Conservation (phyloP, 1,284 basidiomycete genomes). For the Heterobasidion annosum region DNA sequence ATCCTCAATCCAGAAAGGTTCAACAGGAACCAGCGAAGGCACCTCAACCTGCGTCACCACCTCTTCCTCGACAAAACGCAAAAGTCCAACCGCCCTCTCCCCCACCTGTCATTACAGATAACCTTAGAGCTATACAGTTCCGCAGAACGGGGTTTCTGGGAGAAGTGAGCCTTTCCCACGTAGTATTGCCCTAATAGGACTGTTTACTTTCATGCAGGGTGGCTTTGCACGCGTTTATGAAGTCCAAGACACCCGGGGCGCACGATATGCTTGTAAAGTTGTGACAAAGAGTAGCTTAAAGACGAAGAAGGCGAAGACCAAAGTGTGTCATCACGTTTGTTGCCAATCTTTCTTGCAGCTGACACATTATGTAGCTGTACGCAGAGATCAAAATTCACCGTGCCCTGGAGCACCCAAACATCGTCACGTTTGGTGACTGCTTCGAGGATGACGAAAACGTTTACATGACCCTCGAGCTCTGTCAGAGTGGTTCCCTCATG, state of each 20-base stretch:
- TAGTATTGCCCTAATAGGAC: not conserved
- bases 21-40: slow-evolving; percentile 14
- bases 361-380: slow-evolving; percentile 57
- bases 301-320: slow-evolving; percentile 90
- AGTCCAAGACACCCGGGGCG: slow-evolving; percentile 61
- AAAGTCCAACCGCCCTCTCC: slow-evolving; percentile 79
- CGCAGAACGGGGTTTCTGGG: slow-evolving; percentile 75
- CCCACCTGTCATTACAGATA: slow-evolving; percentile 70
- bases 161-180: slow-evolving; percentile 48
- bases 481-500: slow-evolving; percentile 83
- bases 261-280: slow-evolving; percentile 79
- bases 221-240: slow-evolving; percentile 90
- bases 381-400: slow-evolving; percentile 99
- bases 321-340: slow-evolving; percentile 36
- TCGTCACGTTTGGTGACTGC: slow-evolving; percentile 89
- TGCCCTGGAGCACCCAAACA: slow-evolving; percentile 86
- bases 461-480: slow-evolving; percentile 95
- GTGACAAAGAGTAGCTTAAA: slow-evolving; percentile 78
- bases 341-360: not conserved
- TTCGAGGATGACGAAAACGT: slow-evolving; percentile 96
- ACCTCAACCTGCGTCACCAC: slow-evolving; percentile 38
- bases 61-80: slow-evolving; percentile 68
- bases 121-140: slow-evolving; percentile 46
- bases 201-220: slow-evolving; percentile 40
- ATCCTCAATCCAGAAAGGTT: slow-evolving; percentile 11